Evolutionary conservation across 2,329 filamentous ascomycete species (phyloP).

Genomic region (Ophiostoma piceae): DNA sequence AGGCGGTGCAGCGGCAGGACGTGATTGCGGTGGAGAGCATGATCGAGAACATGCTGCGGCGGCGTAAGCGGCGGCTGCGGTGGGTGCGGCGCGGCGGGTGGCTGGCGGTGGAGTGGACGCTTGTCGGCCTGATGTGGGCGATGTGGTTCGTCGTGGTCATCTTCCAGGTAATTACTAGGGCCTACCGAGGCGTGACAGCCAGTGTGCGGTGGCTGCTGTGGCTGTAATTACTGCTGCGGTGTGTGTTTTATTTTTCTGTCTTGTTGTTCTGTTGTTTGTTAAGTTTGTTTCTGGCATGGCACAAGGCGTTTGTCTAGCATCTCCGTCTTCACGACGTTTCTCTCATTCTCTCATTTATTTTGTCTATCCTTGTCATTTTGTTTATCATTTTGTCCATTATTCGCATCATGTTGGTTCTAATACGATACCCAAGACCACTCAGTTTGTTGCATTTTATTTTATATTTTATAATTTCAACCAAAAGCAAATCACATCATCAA

Average conservation of each 20-base stretch:
- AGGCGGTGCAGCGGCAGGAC: slow-evolving; percentile 68
- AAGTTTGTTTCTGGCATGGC: not conserved
- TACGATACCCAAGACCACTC: slow-evolving; percentile 22
- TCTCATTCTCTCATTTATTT: not conserved
- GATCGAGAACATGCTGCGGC: slow-evolving; percentile 69
- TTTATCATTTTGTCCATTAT: slow-evolving; percentile 2
- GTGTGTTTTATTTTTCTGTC: not conserved
- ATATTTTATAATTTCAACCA: not conserved
- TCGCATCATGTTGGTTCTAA: slow-evolving; percentile 16
- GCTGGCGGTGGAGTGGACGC: slow-evolving; percentile 77
- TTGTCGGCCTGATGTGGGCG: slow-evolving; percentile 89
- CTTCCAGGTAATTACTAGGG: slow-evolving; percentile 58
- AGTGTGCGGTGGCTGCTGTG: slow-evolving; percentile 78
- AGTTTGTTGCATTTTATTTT: not conserved
- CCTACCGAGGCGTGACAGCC: slow-evolving; percentile 43
- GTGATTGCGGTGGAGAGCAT: slow-evolving; percentile 76
- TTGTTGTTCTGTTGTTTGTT: not conserved
- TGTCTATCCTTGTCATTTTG: not conserved
- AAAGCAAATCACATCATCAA: not conserved
- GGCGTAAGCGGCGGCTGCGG: slow-evolving; percentile 62
- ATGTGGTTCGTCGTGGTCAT: slow-evolving; percentile 86
- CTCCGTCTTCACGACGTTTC: not conserved
- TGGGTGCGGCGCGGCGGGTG: slow-evolving; percentile 74
- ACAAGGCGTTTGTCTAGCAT: not conserved
- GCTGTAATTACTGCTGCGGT: slow-evolving; percentile 46